phyloP scores from a whole-genome alignment of 1,139 yeast species.

The Nakaseomyces kungkrabaensis region DNA sequence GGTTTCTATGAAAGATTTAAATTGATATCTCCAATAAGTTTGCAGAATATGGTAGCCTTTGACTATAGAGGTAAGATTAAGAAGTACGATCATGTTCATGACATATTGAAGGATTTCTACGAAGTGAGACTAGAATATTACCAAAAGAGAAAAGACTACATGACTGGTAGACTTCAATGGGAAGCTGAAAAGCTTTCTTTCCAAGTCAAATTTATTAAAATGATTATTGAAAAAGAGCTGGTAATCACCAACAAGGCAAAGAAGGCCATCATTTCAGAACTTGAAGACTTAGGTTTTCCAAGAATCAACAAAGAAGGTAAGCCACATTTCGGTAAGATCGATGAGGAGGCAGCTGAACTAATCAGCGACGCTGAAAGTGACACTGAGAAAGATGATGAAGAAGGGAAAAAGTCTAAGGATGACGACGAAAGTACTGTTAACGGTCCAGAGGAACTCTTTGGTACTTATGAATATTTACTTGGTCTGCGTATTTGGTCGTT shows the following conservation, averaged over 20 bases:
- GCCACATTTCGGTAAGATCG: constrained; percentile 37
- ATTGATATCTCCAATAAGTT: constrained; percentile 54
- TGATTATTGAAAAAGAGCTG: constrained; percentile 71
- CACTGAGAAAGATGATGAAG: constrained; percentile 27
- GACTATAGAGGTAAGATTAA: constrained; percentile 87
- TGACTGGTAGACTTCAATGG: constrained; percentile 60
- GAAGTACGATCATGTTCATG: constrained; percentile 64
- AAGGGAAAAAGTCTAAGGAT: constrained; percentile 29
- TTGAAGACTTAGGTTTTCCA: constrained; percentile 59
- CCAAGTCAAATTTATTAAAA: constrained; percentile 85
- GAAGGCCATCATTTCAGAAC: constrained; percentile 49
- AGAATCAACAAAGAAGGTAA: constrained; percentile 63
- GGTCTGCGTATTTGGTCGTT: constrained; percentile 93
- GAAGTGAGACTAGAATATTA: constrained; percentile 80
- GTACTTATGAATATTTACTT: constrained; percentile 62
- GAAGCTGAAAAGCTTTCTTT: constrained; percentile 64
- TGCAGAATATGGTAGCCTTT: constrained; percentile 91
- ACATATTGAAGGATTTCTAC: constrained; percentile 76
- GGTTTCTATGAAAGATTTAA: constrained; percentile 84
- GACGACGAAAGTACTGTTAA: constrained; percentile 25
- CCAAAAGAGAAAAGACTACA: constrained; percentile 78
- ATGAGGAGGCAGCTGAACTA: constrained; percentile 31
- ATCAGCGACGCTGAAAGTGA: constrained; percentile 32
- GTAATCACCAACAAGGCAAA: constrained; percentile 68
- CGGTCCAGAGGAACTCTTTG: constrained; percentile 34